phyloP scores from a whole-genome alignment of 805 yeast genomes.

The Zygosaccharomyces siamensis region DNA sequence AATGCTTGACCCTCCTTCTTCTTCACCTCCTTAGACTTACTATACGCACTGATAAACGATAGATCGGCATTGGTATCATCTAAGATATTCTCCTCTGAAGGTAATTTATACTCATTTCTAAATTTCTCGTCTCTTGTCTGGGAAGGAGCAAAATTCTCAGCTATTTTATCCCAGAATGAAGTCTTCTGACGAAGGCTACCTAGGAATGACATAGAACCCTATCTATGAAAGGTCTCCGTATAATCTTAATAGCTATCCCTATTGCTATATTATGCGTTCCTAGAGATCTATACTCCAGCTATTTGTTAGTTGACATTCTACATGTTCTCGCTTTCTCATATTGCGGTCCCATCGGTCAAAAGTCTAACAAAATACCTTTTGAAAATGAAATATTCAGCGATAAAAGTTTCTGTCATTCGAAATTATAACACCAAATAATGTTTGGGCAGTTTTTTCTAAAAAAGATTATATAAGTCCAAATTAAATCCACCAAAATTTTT shows the following conservation, averaged over 20 bases:
- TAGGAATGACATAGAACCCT: conserved; percentile 41
- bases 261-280: not conserved
- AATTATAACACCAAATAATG: too few relatives aligned
- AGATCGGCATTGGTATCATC: conserved; percentile 68
- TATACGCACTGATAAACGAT: conserved; percentile 31
- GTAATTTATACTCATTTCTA: conserved; percentile 62
- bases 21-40: conserved; percentile 14
- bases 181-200: conserved; percentile 44
- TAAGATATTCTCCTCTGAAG: conserved; percentile 61
- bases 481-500: too few relatives aligned
- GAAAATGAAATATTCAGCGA: not conserved
- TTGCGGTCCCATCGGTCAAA: not conserved
- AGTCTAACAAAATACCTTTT: not conserved
- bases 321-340: not conserved
- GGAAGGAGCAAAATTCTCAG: conserved; percentile 34
- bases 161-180: conserved; percentile 40
- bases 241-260: not conserved
- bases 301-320: not conserved
- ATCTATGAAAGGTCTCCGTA: not conserved
- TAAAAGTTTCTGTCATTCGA: not conserved
- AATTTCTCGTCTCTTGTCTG: conserved; percentile 67
- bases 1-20: conserved; percentile 18
- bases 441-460: too few relatives aligned
- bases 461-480: too few relatives aligned
- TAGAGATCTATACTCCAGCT: not conserved